Conservation (phyloP, 2,329 filamentous ascomycete genomes). For the Gaeumannomyces sp. region DNA sequence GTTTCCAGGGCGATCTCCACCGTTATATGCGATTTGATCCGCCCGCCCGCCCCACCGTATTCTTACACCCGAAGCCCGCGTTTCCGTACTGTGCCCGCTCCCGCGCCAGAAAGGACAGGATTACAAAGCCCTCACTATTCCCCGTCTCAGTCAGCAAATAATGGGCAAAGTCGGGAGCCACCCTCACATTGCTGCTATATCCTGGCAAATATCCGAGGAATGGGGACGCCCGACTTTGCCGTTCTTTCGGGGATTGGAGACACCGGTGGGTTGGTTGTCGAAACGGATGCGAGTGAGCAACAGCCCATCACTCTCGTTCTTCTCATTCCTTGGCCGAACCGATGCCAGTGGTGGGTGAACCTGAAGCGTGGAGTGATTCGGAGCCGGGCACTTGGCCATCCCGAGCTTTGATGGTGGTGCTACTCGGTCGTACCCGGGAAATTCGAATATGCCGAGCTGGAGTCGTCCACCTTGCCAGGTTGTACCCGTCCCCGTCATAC, state of each 20-base stretch:
- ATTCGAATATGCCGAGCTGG: slow-evolving; percentile 1
- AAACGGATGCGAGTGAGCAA: background rate
- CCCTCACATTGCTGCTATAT: background rate
- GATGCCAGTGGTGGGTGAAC: background rate
- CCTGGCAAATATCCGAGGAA: background rate
- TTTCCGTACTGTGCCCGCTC: background rate
- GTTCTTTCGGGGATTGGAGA: background rate
- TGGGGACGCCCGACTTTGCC: background rate
- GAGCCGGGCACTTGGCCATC: background rate
- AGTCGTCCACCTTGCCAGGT: background rate
- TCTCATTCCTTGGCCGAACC: background rate
- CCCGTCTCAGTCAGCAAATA: background rate
- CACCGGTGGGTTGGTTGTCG: background rate
- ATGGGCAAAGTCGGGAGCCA: background rate
- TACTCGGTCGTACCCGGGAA: background rate
- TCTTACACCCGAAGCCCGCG: background rate
- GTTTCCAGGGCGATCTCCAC: background rate
- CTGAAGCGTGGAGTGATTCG: background rate
- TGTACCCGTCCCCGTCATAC: background rate
- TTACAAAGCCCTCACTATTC: background rate
- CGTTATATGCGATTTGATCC: background rate
- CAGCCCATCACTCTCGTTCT: no score
- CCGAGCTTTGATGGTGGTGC: background rate
- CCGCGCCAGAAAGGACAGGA: background rate
- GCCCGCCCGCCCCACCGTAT: background rate